Evolutionary conservation across 2,329 filamentous ascomycete species (phyloP), one percentile per base, ranked within the genome.

Genomic region (Colletotrichum cereale): DNA sequence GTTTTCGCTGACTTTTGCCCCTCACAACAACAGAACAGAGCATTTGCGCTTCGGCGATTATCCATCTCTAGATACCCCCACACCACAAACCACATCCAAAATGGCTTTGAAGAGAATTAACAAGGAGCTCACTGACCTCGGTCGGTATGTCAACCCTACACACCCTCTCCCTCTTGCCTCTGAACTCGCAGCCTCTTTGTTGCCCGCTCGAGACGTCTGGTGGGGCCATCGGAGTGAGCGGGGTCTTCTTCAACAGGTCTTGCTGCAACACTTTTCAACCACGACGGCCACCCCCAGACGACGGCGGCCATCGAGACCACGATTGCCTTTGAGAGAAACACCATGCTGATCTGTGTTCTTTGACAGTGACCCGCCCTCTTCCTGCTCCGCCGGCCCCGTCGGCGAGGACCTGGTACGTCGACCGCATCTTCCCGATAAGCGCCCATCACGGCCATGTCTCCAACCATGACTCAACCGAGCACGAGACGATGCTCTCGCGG

Each of bases 81-180:
- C 71, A 74, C 66, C 60, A 70, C 62, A 72, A 76, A 73, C 76
- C 75, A 77, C 72, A 77, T 67, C 65, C 75, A 77, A 77, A 81
- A 96, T 96, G 93, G 93, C 93, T 85, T 90, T 96, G 80, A 96
- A 96, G 92, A 91, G 93, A 85, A 96, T 96, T 85, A 96, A 96
- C 90, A 96, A 95, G 91, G 93, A 96, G 86, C 90, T 96, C 83
- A 92, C 92, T 84, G 93, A 96, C 83, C 89, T 96, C 85, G 93
- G 93, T 87, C 93, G 93, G 93, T 96, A 92, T 68, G 73, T 74
- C 71, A 21, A 34, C 21, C 31, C 21, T n/a, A 47, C 62, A 52
- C 70, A n/a, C n/a, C n/a, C 67, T 63, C 69, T 53, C 68, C 66
- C 73, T 67, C 74, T 66, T 67, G 14, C 36, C 29, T 50, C 24